These are phyloP conservation scores for Arabidopsis lyrata DNA, from an alignment of 441 rosid species.

Conservation along the genomic window DNA sequence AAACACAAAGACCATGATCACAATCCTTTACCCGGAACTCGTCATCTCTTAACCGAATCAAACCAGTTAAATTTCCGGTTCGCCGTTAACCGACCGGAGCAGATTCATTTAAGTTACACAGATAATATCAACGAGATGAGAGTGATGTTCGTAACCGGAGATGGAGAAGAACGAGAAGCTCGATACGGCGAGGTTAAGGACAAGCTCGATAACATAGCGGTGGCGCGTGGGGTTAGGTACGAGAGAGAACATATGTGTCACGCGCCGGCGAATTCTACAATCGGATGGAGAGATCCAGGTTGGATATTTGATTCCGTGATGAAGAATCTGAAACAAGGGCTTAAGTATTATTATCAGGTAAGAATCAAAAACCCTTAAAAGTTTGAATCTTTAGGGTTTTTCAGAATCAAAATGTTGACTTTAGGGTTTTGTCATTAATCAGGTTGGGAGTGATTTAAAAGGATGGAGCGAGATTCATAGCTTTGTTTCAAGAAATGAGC, in stretches of 20 bases:
- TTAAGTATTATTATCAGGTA: slow-evolving; percentile 79
- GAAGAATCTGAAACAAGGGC: slow-evolving; percentile 60
- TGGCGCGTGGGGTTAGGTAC: slow-evolving; percentile 69
- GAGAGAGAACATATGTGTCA: slow-evolving; percentile 83
- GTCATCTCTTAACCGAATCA: slow-evolving; percentile 59
- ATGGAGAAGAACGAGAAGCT: slow-evolving; percentile 63
- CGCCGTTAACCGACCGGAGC: slow-evolving; percentile 62
- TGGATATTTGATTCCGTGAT: slow-evolving; percentile 80
- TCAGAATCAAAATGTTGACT: background rate
- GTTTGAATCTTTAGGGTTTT: background rate
- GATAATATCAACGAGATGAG: slow-evolving; percentile 78
- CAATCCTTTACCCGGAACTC: slow-evolving; percentile 80
- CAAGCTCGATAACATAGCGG: slow-evolving; percentile 41
- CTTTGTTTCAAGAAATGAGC: slow-evolving; percentile 65
- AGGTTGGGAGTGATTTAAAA: slow-evolving; percentile 82
- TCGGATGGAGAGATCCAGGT: slow-evolving; percentile 96
- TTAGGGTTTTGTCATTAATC: background rate
- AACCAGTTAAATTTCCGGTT: slow-evolving; percentile 51
- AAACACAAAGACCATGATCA: slow-evolving; percentile 73
- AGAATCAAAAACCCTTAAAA: background rate
- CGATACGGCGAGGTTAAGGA: slow-evolving; percentile 68
- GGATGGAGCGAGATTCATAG: slow-evolving; percentile 78
- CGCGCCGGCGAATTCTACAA: slow-evolving; percentile 71
- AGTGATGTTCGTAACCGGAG: slow-evolving; percentile 82
- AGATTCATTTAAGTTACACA: slow-evolving; percentile 77